Evolutionary conservation across 176 grass and related monocot species (phyloP).

Genomic region (Saccharum spontaneum): DNA sequence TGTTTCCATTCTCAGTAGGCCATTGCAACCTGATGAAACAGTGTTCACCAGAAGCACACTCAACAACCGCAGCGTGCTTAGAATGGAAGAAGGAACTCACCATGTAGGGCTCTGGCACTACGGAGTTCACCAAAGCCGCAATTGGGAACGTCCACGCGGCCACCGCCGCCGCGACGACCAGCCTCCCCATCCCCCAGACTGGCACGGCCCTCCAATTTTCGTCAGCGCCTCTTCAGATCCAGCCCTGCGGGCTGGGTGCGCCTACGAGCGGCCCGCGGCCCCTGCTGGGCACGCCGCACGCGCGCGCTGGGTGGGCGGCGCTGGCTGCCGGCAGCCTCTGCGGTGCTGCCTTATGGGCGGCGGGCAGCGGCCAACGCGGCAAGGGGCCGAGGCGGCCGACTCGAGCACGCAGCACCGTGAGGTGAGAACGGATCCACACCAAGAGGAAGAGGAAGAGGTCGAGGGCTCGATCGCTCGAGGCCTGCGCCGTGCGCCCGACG

Average conservation of each 20-base stretch:
- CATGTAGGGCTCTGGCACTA: constrained; percentile 82
- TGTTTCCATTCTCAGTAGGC: not conserved
- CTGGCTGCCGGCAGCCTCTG: not conserved
- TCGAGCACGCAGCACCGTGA: no score
- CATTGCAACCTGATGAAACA: not conserved
- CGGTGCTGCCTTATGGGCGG: no score
- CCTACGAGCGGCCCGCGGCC: no score
- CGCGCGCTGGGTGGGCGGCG: no score
- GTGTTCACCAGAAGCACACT: not conserved
- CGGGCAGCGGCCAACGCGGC: no score
- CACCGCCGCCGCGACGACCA: constrained; percentile 41
- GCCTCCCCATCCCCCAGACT: constrained; percentile 43
- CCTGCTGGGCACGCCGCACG: no score
- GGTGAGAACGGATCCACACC: no score
- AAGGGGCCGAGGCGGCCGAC: no score
- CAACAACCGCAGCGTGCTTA: no score
- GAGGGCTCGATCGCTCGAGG: no score
- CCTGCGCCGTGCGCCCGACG: no score
- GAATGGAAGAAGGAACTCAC: constrained; percentile 26
- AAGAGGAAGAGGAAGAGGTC: no score
- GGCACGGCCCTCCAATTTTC: not conserved
- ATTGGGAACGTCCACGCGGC: constrained; percentile 53
- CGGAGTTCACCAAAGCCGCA: constrained; percentile 49
- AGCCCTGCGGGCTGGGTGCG: not conserved
- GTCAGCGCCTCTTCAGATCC: constrained; percentile 35